Percentiles rank a stretch among this genome's conserved stretches.
phyloP scores from a whole-genome alignment of 306 rosid genomes.

The Macrotyloma uniflorum region DNA sequence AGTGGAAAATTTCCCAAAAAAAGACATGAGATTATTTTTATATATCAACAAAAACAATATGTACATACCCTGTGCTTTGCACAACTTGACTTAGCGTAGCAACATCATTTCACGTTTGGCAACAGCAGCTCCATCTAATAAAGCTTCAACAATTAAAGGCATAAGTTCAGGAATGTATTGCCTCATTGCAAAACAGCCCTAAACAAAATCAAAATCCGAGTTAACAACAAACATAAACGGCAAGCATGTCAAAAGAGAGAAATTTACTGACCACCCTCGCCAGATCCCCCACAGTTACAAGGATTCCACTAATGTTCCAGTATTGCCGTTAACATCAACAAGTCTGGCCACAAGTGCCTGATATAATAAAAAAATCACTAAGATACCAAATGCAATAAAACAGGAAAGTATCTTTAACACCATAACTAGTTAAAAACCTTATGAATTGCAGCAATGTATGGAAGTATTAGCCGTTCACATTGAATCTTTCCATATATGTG shows the following conservation, averaged over 20 bases:
- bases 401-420: constrained; percentile 28
- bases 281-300: constrained; percentile 98
- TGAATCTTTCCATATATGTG: no score
- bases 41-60: constrained; percentile 28
- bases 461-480: constrained; percentile 93
- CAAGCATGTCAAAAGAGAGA: constrained; percentile 27
- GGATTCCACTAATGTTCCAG: constrained; percentile 96
- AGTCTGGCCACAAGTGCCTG: constrained; percentile 98
- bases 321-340: constrained; percentile 70
- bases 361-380: constrained; percentile 38
- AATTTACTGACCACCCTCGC: constrained; percentile 93
- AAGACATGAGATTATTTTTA: not conserved
- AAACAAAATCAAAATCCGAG: constrained; percentile 37
- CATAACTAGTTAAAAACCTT: constrained; percentile 63
- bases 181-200: constrained; percentile 99
- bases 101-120: constrained; percentile 90
- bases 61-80: constrained; percentile 95
- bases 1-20: constrained; percentile 21
- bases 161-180: constrained; percentile 96
- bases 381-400: constrained; percentile 14
- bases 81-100: constrained; percentile 99
- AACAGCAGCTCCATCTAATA: constrained; percentile 95
- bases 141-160: constrained; percentile 97
- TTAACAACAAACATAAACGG: constrained; percentile 5
- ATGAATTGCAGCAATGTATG: constrained; percentile 93